These are phyloP conservation scores for Xylaria sp. DNA, from an alignment of 2,329 filamentous ascomycete genomes.

Conservation along the genomic window DNA sequence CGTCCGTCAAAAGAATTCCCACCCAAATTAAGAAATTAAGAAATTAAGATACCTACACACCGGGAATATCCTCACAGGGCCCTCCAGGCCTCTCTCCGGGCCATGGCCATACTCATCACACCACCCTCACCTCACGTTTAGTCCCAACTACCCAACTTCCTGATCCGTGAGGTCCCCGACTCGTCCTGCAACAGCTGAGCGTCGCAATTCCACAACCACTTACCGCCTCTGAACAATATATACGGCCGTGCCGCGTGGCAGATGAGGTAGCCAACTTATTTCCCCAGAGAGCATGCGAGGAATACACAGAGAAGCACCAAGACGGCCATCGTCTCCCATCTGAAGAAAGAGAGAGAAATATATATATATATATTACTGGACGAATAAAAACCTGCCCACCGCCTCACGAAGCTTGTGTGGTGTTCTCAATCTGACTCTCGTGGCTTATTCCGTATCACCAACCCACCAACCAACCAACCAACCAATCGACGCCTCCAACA, in stretches of 20 bases:
- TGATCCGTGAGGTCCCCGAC: slow-evolving; percentile 23
- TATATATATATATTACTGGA: too few species aligned
- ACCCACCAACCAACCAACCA: neutral
- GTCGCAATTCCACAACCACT: slow-evolving; percentile 6
- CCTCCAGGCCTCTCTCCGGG: slow-evolving; percentile 20
- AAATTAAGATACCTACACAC: too few species aligned
- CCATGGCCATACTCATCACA: slow-evolving; percentile 24
- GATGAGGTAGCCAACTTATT: neutral
- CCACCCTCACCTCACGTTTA: slow-evolving; percentile 22
- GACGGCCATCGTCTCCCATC: neutral
- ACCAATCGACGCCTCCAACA: neutral
- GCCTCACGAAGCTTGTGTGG: neutral
- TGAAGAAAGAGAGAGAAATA: neutral
- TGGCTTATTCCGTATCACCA: neutral
- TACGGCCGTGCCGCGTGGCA: slow-evolving; percentile 5
- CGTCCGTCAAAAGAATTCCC: neutral
- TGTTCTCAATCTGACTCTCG: neutral
- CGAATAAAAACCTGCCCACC: neutral
- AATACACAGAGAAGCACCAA: neutral
- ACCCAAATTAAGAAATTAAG: neutral
- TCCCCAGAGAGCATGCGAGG: neutral
- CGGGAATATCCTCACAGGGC: slow-evolving; percentile 15
- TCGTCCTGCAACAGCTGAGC: slow-evolving; percentile 7
- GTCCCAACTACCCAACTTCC: slow-evolving; percentile 21
- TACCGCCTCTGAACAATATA: neutral